These are phyloP conservation scores for Citrus mangshanensis DNA, from an alignment of 345 rosid genomes.

Conservation along the genomic window DNA sequence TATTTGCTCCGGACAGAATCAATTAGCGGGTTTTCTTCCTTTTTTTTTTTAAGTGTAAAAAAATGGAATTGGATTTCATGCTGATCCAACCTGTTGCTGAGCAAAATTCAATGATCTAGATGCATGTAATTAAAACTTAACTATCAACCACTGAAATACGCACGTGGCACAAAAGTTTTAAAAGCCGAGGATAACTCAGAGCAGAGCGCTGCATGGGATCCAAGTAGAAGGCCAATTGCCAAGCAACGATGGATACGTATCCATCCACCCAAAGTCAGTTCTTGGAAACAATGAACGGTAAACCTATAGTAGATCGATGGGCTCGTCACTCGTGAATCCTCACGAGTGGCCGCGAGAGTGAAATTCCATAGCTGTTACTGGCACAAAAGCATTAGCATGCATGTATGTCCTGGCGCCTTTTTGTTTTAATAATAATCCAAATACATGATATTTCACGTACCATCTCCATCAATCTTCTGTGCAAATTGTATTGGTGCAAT, in stretches of 20 bases:
- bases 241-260: not conserved
- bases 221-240: not conserved
- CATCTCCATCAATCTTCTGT: constrained; percentile 1
- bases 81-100: not conserved
- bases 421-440: not conserved
- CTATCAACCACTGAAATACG: too few species aligned
- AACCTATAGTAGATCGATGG: not conserved
- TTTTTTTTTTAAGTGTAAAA: too few species aligned
- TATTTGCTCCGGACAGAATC: not conserved
- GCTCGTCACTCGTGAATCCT: constrained; percentile 38
- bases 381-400: not conserved
- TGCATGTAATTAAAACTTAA: too few species aligned
- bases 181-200: too few species aligned
- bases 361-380: constrained; percentile 9
- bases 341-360: constrained; percentile 17
- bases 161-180: too few species aligned
- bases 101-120: not conserved
- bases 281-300: not conserved
- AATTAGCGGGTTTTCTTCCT: too few species aligned
- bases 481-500: constrained; percentile 17
- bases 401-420: not conserved
- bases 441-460: not conserved
- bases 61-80: not conserved
- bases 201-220: too few species aligned
- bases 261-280: not conserved